These are phyloP conservation scores for Agapanthus africanus DNA, from an alignment of 106 monocot species.

Conservation along the genomic window DNA sequence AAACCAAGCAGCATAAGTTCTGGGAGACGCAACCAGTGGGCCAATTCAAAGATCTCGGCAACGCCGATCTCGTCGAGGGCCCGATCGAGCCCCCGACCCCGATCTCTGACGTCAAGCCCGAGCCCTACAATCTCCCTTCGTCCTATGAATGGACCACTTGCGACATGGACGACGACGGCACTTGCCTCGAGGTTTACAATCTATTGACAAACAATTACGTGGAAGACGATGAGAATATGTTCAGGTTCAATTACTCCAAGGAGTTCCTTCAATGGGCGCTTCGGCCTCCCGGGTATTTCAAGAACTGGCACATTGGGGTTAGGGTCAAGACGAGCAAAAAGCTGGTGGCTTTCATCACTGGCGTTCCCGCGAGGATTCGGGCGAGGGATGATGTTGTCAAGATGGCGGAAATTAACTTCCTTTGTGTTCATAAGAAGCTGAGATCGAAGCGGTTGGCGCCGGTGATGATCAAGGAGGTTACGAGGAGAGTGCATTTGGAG, in stretches of 20 bases:
- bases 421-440: slow-evolving; percentile 82
- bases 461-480: slow-evolving; percentile 77
- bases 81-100: slow-evolving; percentile 62
- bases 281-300: slow-evolving; percentile 60
- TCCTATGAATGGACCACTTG: slow-evolving; percentile 75
- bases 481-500: slow-evolving; percentile 55
- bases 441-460: slow-evolving; percentile 73
- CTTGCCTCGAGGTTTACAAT: slow-evolving; percentile 57
- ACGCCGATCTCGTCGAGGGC: slow-evolving; percentile 50
- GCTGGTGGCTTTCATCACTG: slow-evolving; percentile 86
- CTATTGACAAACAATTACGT: slow-evolving; percentile 79
- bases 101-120: slow-evolving; percentile 48
- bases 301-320: slow-evolving; percentile 79
- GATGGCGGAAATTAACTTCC: slow-evolving; percentile 82
- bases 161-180: slow-evolving; percentile 54
- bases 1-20: slow-evolving; percentile 43
- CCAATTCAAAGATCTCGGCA: slow-evolving; percentile 61
- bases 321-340: slow-evolving; percentile 52
- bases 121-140: slow-evolving; percentile 71
- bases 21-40: slow-evolving; percentile 91
- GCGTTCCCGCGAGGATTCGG: slow-evolving; percentile 68
- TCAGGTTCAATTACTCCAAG: slow-evolving; percentile 79
- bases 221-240: slow-evolving; percentile 94
- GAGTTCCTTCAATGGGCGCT: slow-evolving; percentile 83
- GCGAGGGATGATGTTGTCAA: slow-evolving; percentile 36